Base-by-base conservation (phyloP, 352 stramenopile species). In the Phytophthora pini region DNA sequence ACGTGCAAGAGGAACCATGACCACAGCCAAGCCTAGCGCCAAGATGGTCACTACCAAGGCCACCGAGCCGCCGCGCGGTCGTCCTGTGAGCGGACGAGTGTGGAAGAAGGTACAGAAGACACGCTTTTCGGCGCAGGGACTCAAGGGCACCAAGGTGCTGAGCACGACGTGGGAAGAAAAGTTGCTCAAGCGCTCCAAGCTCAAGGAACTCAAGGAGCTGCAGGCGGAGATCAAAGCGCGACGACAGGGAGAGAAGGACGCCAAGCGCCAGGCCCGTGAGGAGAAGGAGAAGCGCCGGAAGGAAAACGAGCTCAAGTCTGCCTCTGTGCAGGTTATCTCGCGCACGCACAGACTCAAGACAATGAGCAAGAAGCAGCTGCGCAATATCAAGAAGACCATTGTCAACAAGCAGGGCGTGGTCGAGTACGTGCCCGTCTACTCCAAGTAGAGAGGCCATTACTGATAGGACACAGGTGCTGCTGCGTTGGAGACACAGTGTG, bases 361-460 rank as follows among this genome's bases (percentile, higher is more conserved):
- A 17, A 97, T 97, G 89, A 96, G 88, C 82, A 97, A 97, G 86
- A 97, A 97, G 75, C 89, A 97, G 72, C 70, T 97, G 67, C 88
- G 88, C 62, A 93, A 96, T 60, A 89, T 97, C 65, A 92, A 93
- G 74, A 97, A 97, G 84, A 95, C 89, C 24, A 91, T 94, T 50
- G 84, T 97, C 49, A 95, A 96, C 88, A 96, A 96, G 72, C 87
- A 96, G 57, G 89, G 89, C 48, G 86, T 95, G 56, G 87, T 97
- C 65, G 87, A 95, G 68, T 95, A 95, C 73, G 87, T 94, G 53
- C 82, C 84, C 0, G 71, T 93, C 11, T 97, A 97, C 79, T 84
- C 79, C 77, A 92, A 92, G 76, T 92, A 90, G 61, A 61, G 11
- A 11, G n/a, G 20, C 32, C 15, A 24, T 15, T 56, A 31, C 20